phyloP scores from a whole-genome alignment of 176 grass and related monocot genomes.

The Avena atlantica region DNA sequence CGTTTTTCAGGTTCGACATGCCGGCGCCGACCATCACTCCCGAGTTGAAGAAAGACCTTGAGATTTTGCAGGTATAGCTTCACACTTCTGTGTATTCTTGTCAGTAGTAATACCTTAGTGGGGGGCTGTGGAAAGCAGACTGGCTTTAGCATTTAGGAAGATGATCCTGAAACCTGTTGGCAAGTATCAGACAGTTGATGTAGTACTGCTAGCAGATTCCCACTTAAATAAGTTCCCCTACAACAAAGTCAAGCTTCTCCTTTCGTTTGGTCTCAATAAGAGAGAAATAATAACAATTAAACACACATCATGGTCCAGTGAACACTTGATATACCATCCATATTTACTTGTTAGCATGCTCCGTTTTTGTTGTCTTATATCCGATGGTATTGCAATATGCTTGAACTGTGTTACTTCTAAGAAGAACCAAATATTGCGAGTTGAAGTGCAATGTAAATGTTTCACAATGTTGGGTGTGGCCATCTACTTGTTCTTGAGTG shows the following conservation, averaged over 20 bases:
- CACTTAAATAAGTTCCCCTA: too few species aligned
- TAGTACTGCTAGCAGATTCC: background rate
- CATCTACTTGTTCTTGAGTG: background rate
- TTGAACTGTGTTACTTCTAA: slow-evolving; percentile 9
- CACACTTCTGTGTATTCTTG: background rate
- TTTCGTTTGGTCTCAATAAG: background rate
- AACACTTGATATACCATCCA: background rate
- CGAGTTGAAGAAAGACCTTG: slow-evolving; percentile 88
- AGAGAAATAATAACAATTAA: background rate
- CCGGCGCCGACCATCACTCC: slow-evolving; percentile 83
- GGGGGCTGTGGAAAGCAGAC: background rate
- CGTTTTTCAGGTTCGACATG: slow-evolving; percentile 86
- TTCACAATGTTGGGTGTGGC: background rate
- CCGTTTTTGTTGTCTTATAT: background rate
- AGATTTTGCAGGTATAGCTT: slow-evolving; percentile 78
- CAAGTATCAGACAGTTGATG: background rate
- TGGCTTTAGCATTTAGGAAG: background rate
- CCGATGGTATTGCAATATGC: background rate
- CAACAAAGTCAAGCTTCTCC: background rate
- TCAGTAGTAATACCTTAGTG: background rate
- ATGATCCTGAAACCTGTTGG: background rate
- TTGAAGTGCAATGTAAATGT: slow-evolving; percentile 14
- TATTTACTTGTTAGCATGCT: background rate
- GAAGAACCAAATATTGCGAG: background rate
- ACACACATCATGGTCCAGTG: background rate